Evolutionary conservation across 2,329 filamentous ascomycete genomes (phyloP), one percentile per base, ranked within the genome.

Genomic region (Nemania sp.): DNA sequence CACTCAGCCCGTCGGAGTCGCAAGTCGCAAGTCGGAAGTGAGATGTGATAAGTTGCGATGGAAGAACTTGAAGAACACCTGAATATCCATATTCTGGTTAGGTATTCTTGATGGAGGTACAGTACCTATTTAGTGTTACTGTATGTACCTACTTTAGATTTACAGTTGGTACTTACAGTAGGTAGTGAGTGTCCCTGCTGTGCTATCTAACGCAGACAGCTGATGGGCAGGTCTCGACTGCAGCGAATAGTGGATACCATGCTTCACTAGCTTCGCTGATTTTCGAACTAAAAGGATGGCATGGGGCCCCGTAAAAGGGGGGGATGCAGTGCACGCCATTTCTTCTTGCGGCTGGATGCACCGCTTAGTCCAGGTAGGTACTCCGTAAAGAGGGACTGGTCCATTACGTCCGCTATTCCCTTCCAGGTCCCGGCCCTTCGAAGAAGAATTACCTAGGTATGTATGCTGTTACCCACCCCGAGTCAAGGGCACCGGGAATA

Each of bases 261-360:
- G 15, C 13, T 22, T 10, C 24, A 18, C 45, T 29, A 64, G 62
- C 56, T 26, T 53, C 49, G 11, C 20, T 52, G 32, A 24, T 22
- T 53, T 57, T 43, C 26, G 45, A 29, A 24, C 52, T 57, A 60
- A 10, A 56, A 56, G 51, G 51, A 45, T 27, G 26, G 26, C 45
- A 47, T 47, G 24, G 49, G 18, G 49, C 24, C 62, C 66, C 66
- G 59, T 68, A 68, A 68, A 68, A 66, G 66, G 66, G 66, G n/a
- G 66, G 32, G 47, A 22, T 53, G 6, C 51, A n/a, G 41, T 43
- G 29, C 59, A 51, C 24, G 49, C 13, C 35, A 54, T 20, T 45
- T 59, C 56, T 55, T 38, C 43, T 55, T 60, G 63, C 51, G 59
- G 35, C n/a, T 32, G 20, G 58, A 53, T 61, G 53, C 51, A 57